phyloP scores from a whole-genome alignment of 306 rosid species.

The Albizia julibrissin region DNA sequence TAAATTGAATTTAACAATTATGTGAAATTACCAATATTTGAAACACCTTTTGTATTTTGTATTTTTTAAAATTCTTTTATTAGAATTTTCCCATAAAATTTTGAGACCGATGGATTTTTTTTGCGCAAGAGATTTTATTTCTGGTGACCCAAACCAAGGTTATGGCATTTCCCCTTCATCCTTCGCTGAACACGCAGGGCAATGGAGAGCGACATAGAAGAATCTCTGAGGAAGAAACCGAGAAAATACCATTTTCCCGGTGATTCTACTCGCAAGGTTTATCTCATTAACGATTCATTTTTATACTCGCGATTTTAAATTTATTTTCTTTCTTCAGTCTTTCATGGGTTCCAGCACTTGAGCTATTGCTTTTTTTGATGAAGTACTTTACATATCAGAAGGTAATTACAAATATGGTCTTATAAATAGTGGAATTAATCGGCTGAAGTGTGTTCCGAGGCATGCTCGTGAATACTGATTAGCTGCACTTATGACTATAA shows the following conservation, averaged over 20 bases:
- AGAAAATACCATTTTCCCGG: constrained; percentile 15
- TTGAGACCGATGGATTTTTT: not conserved
- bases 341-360: not conserved
- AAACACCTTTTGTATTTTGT: too few relatives aligned
- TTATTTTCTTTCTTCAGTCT: not conserved
- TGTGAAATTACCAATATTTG: too few relatives aligned
- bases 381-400: not conserved
- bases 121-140: not conserved
- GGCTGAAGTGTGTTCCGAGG: not conserved
- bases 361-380: not conserved
- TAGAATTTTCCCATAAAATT: too few relatives aligned
- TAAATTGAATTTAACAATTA: too few relatives aligned
- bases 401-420: not conserved
- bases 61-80: too few relatives aligned
- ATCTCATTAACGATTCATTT: not conserved
- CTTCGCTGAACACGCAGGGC: not conserved
- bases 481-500: not conserved
- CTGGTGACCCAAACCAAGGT: not conserved
- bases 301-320: not conserved
- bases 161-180: not conserved
- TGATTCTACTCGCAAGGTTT: constrained; percentile 23
- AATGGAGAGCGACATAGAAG: constrained; percentile 27
- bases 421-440: not conserved
- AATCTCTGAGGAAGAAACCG: constrained; percentile 16
- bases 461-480: not conserved